phyloP scores from a whole-genome alignment of 2,329 filamentous ascomycete species.

The Gremmenia infestans region DNA sequence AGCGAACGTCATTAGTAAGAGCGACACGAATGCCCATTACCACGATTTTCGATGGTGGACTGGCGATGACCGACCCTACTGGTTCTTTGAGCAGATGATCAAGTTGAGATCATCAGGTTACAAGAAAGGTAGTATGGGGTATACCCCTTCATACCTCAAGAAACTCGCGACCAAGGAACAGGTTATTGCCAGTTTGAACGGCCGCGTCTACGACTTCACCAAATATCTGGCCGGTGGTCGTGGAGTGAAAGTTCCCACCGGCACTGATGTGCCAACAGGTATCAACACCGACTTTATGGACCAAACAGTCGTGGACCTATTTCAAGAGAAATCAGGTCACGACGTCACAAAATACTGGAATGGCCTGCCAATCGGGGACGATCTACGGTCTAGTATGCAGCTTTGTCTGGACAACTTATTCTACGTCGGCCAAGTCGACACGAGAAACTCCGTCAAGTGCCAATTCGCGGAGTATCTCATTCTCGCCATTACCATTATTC shows the following conservation, averaged over 20 bases:
- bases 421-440: slow-evolving; percentile 88
- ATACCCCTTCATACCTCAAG: slow-evolving; percentile 69
- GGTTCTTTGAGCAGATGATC: slow-evolving; percentile 87
- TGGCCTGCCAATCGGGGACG: slow-evolving; percentile 53
- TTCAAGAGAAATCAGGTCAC: slow-evolving; percentile 67
- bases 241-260: slow-evolving; percentile 51
- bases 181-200: slow-evolving; percentile 72
- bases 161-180: slow-evolving; percentile 59
- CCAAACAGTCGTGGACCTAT: slow-evolving; percentile 65
- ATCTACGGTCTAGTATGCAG: slow-evolving; percentile 62
- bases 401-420: slow-evolving; percentile 90
- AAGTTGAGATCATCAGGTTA: slow-evolving; percentile 66
- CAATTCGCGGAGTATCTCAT: slow-evolving; percentile 87
- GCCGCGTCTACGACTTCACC: slow-evolving; percentile 83
- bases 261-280: slow-evolving; percentile 42
- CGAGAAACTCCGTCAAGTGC: slow-evolving; percentile 78
- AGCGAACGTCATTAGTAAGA: slow-evolving; percentile 56
- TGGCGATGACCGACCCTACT: slow-evolving; percentile 79
- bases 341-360: slow-evolving; percentile 86
- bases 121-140: slow-evolving; percentile 84
- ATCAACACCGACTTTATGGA: slow-evolving; percentile 78
- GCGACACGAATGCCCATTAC: slow-evolving; percentile 72
- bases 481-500: slow-evolving; percentile 73
- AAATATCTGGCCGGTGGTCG: slow-evolving; percentile 75
- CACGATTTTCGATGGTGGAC: slow-evolving; percentile 89